A percentile compares a stretch with the other conserved stretches of the same genome.
Evolutionary conservation across 2,329 filamentous ascomycete species (phyloP).

Genomic region (Neofusicoccum sp.): DNA sequence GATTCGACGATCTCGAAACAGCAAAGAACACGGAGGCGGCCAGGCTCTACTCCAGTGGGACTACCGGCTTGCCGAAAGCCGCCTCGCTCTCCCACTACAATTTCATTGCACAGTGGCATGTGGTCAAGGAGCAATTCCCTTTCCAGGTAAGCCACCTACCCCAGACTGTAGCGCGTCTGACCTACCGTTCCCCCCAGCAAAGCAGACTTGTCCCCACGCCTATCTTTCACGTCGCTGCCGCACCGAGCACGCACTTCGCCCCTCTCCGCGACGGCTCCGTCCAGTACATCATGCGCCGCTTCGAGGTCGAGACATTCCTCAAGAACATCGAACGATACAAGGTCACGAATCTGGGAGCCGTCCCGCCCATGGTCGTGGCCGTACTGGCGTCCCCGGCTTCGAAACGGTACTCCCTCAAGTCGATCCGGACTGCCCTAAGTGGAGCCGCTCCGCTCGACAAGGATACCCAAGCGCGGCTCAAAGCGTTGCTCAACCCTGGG

Average conservation of each 20-base stretch:
- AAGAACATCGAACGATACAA: slow-evolving; percentile 46
- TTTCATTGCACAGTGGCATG: slow-evolving; percentile 28
- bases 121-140: neutral
- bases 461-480: neutral
- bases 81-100: slow-evolving; percentile 38
- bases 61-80: slow-evolving; percentile 39
- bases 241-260: slow-evolving; percentile 30
- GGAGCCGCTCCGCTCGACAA: neutral
- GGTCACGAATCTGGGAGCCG: slow-evolving; percentile 50
- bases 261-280: slow-evolving; percentile 30
- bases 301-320: slow-evolving; percentile 48
- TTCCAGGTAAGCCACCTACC: no score
- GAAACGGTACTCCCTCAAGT: neutral
- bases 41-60: slow-evolving; percentile 36
- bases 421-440: neutral
- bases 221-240: slow-evolving; percentile 46
- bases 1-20: slow-evolving; percentile 26
- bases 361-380: slow-evolving; percentile 54
- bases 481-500: neutral
- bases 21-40: slow-evolving; percentile 22
- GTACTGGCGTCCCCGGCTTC: slow-evolving; percentile 26
- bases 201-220: slow-evolving; percentile 43
- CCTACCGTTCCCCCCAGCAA: neutral
- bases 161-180: no score
- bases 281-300: slow-evolving; percentile 35